These are phyloP conservation scores for Tulasnella sp. DNA, from an alignment of 768 basidiomycete genomes.

Conservation along the genomic window DNA sequence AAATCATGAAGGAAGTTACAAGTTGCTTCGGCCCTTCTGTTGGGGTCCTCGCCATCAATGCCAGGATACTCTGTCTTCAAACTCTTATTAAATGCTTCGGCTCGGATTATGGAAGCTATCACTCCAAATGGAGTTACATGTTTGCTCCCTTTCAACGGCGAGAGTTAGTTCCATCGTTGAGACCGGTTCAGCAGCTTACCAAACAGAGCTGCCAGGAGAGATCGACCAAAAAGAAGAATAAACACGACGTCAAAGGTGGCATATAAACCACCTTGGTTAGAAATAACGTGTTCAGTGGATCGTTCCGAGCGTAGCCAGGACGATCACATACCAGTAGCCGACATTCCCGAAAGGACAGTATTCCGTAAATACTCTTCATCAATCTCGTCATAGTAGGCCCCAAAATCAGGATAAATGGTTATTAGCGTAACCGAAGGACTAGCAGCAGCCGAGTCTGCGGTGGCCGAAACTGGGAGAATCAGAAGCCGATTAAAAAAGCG, in stretches of 20 bases:
- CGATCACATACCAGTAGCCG: background rate
- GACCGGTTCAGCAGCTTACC: background rate
- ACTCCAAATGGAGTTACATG: background rate
- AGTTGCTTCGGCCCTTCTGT: background rate
- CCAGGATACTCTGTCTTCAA: background rate
- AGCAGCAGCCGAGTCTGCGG: background rate
- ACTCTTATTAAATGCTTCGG: background rate
- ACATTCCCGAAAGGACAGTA: background rate
- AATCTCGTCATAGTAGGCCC: background rate
- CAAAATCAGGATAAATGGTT: background rate
- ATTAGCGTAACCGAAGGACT: background rate
- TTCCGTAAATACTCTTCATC: background rate
- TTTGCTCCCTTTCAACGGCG: background rate
- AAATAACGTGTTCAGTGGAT: background rate
- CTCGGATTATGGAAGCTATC: background rate
- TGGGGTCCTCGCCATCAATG: background rate
- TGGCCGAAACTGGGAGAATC: background rate
- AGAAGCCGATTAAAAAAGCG: too few species aligned
- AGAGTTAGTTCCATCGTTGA: background rate
- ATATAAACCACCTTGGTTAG: background rate
- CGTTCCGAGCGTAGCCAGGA: background rate
- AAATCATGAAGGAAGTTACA: conserved; percentile 18
- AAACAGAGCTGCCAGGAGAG: background rate
- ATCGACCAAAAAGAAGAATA: background rate
- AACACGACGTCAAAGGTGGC: background rate